Evolutionary conservation across 2,329 filamentous ascomycete genomes (phyloP), one percentile per base, ranked within the genome.

Genomic region (Trichoderma koningii): DNA sequence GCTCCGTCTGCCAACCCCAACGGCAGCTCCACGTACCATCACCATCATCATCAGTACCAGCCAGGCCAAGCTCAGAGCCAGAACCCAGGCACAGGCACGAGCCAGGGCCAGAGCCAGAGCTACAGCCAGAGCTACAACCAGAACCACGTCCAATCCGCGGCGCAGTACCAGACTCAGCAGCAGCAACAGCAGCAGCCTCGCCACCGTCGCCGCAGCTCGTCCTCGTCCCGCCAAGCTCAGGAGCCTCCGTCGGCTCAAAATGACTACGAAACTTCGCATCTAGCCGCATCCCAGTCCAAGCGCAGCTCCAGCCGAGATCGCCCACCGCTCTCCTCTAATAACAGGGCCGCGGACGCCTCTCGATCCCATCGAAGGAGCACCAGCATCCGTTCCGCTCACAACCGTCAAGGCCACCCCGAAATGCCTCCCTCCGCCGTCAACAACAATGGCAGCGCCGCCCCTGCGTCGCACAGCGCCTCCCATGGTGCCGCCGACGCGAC

Each of bases 201-300:
- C 62, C 76, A 77, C 70, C 77, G 76, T 66, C 76, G 74, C 69
- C 76, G 73, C 71, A 69, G 75, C 71, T 78, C 79, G 42, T 79
- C 79, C 28, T 78, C 78, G 48, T 75, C 77, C 64, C 79, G 78
- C 68, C 76, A 79, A 66, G 72, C 77, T 55, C 78, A 81, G 68
- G 78, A 83, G 64, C 70, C 78, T 50, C 71, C 79, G 60, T 79
- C 80, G 63, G 79, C 80, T 62, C 87, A 89, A 72, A 83, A 89
- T 76, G 91, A 95, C 78, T 88, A 88, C 81, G 91, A 94, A 78
- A 84, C 88, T 71, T 82, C 84, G 71, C 88, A 88, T 80, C 77
- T 90, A 79, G 84, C 86, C 71, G 84, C 86, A 72, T 67, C 70
- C 66, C 80, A 85, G 79, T 70, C 83, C 81, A 78, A 87, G 85